Evolutionary conservation across 352 stramenopile genomes (phyloP).

Genomic region (Pythium aristosporum): DNA sequence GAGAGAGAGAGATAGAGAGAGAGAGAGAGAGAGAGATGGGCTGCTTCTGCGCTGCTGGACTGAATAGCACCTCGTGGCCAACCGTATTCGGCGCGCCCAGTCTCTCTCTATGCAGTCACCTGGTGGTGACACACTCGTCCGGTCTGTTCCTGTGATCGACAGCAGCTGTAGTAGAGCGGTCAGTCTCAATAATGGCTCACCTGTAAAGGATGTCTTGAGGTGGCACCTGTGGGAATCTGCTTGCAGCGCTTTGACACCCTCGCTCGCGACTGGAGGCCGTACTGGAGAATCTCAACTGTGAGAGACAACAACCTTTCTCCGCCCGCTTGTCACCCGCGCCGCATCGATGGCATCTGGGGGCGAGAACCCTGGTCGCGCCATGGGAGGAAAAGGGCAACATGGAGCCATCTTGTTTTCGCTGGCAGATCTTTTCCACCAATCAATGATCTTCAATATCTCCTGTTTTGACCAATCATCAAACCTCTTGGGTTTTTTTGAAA

Average conservation of each 20-base stretch:
- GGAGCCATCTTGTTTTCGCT: slow-evolving; percentile 16
- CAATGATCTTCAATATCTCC: background rate
- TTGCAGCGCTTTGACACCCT: too few species aligned
- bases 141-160: background rate
- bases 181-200: background rate
- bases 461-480: slow-evolving; percentile 2
- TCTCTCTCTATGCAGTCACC: slow-evolving; percentile 5
- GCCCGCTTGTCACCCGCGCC: background rate
- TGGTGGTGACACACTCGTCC: background rate
- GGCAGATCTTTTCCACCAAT: slow-evolving; percentile 6
- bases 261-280: too few species aligned
- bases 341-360: too few species aligned
- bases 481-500: background rate
- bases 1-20: background rate
- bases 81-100: background rate
- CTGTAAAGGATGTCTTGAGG: background rate
- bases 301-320: background rate
- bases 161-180: background rate
- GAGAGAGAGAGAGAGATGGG: background rate
- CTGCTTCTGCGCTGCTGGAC: background rate
- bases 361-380: background rate
- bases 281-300: background rate
- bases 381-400: slow-evolving; percentile 25
- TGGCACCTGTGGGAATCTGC: too few species aligned
- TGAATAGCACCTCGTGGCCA: slow-evolving; percentile 2